Evolutionary conservation across 495 filamentous ascomycete species (phyloP).

Genomic region (Penicillium chermesinum): DNA sequence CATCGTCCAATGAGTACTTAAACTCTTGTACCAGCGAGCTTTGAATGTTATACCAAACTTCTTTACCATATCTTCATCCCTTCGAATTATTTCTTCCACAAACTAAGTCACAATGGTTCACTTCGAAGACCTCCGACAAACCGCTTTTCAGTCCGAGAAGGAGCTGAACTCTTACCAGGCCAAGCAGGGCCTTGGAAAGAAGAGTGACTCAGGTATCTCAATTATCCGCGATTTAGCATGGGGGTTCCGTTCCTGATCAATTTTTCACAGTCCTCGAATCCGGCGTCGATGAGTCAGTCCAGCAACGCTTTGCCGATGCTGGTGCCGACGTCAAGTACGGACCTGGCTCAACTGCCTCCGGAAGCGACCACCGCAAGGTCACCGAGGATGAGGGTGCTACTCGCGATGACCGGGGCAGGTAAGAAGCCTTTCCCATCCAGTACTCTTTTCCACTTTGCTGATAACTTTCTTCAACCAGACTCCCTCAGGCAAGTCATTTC

Average conservation of each 20-base stretch:
- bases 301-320: constrained; percentile 39
- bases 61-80: background rate
- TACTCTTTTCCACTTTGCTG: background rate
- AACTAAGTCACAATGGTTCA: constrained; percentile 28
- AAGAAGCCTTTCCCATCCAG: constrained; percentile 5
- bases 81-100: background rate
- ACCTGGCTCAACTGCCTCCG: constrained; percentile 39
- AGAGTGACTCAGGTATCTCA: constrained; percentile 44
- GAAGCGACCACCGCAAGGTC: constrained; percentile 49
- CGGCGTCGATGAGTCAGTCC: constrained; percentile 45
- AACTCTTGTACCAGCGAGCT: background rate
- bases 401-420: constrained; percentile 42
- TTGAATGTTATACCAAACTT: background rate
- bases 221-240: background rate
- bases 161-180: constrained; percentile 51
- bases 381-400: constrained; percentile 49
- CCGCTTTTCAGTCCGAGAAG: constrained; percentile 42
- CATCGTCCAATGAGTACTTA: background rate
- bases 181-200: constrained; percentile 40
- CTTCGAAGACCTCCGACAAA: constrained; percentile 33
- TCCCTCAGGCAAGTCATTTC: constrained; percentile 44
- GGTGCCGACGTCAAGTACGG: constrained; percentile 40
- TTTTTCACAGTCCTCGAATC: constrained; percentile 44
- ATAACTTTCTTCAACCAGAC: constrained; percentile 14
- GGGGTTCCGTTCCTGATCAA: background rate